These are phyloP conservation scores for Akebia trifoliata DNA, from an alignment of 164 flowering plant species.

Conservation along the genomic window DNA sequence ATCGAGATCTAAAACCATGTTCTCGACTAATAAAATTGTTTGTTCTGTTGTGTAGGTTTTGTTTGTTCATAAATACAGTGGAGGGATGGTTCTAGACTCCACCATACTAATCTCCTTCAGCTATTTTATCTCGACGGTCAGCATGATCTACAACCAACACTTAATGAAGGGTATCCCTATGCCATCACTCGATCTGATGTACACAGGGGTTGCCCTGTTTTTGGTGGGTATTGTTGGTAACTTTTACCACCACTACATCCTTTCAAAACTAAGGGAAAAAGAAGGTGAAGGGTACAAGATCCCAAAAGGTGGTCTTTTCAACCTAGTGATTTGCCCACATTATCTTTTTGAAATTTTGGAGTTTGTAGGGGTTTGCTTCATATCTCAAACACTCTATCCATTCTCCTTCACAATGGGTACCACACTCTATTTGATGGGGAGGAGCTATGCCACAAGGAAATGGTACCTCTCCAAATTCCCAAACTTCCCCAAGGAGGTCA, in stretches of 20 bases:
- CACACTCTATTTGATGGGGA: constrained; percentile 41
- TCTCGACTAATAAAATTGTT: too few relatives aligned
- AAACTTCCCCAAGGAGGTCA: constrained; percentile 48
- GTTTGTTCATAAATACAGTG: constrained; percentile 67
- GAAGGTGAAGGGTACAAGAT: constrained; percentile 50
- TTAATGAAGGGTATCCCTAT: constrained; percentile 31
- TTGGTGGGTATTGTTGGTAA: constrained; percentile 56
- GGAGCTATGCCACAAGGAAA: constrained; percentile 58
- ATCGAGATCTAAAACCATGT: too few relatives aligned
- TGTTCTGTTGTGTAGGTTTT: constrained; percentile 33
- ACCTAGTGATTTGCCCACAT: constrained; percentile 64
- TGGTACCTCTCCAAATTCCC: constrained; percentile 73
- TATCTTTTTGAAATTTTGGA: constrained; percentile 58
- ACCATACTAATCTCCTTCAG: constrained; percentile 30
- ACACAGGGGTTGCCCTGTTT: constrained; percentile 39
- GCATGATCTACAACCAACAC: constrained; percentile 43
- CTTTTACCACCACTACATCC: constrained; percentile 62
- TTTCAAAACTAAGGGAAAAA: constrained; percentile 40
- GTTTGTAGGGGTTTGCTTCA: constrained; percentile 50
- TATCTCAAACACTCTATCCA: constrained; percentile 50
- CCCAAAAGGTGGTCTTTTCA: constrained; percentile 62
- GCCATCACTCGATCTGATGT: constrained; percentile 42
- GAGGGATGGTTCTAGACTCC: constrained; percentile 39
- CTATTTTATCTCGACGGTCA: constrained; percentile 33
- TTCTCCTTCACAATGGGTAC: constrained; percentile 35